A percentile compares a stretch with the other conserved stretches of the same genome.
Evolutionary conservation across 805 yeast species (phyloP).

Genomic region (Wilhelminamyces savonicus): DNA sequence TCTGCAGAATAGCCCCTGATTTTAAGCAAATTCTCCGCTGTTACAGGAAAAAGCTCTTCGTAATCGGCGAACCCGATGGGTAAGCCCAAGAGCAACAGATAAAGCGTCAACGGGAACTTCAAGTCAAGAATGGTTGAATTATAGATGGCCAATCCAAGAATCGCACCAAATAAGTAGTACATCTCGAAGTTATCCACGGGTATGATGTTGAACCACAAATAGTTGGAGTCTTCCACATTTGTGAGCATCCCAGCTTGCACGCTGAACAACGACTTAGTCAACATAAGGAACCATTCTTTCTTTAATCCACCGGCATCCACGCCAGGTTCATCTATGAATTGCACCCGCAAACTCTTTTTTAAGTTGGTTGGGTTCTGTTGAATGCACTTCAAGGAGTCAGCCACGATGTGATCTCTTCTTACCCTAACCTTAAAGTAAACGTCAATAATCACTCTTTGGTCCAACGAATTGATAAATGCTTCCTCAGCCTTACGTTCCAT

Average conservation of each 20-base stretch:
- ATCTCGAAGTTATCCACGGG: constrained; percentile 43
- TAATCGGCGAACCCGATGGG: constrained; percentile 60
- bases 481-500: constrained; percentile 89
- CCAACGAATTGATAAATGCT: constrained; percentile 73
- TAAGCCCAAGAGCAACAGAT: constrained; percentile 61
- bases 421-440: constrained; percentile 66
- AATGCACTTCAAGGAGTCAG: constrained; percentile 67
- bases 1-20: constrained; percentile 19
- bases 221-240: constrained; percentile 61
- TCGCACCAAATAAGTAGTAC: constrained; percentile 76
- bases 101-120: constrained; percentile 68
- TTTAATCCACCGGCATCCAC: constrained; percentile 92
- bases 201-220: constrained; percentile 66
- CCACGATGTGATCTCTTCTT: constrained; percentile 58
- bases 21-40: constrained; percentile 35
- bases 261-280: constrained; percentile 64
- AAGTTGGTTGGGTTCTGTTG: constrained; percentile 52
- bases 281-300: constrained; percentile 86
- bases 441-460: constrained; percentile 53
- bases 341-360: constrained; percentile 69
- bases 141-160: constrained; percentile 84
- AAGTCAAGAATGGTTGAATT: constrained; percentile 84
- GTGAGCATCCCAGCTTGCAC: constrained; percentile 63
- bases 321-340: constrained; percentile 85
- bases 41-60: constrained; percentile 59